Conservation (phyloP, 202 grass and related monocot genomes). For the Dendrocalamus latiflorus region DNA sequence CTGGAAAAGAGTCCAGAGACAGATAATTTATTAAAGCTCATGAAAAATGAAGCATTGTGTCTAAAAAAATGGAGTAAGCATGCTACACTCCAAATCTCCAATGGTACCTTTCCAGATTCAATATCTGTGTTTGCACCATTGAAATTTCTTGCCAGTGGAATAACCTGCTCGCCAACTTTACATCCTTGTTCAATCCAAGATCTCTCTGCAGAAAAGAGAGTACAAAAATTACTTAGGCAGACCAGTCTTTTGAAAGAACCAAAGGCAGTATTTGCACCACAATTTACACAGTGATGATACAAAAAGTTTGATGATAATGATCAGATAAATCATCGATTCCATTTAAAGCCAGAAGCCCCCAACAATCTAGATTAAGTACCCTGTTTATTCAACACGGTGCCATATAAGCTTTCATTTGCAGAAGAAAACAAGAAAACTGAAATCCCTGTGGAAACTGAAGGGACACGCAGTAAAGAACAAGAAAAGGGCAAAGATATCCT, state of each 20-base stretch:
- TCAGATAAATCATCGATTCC: conserved; percentile 2
- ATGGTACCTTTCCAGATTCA: conserved; percentile 55
- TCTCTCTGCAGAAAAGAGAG: conserved; percentile 63
- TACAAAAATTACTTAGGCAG: background rate
- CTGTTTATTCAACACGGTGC: background rate
- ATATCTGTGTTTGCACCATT: conserved; percentile 60
- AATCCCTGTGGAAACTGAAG: background rate
- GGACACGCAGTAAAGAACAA: background rate
- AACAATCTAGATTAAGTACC: background rate
- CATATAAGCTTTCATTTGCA: background rate
- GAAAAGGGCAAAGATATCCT: background rate
- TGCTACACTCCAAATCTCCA: conserved; percentile 37
- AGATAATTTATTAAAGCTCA: background rate
- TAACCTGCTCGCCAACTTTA: conserved; percentile 90
- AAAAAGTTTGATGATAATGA: background rate
- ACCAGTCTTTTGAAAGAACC: background rate
- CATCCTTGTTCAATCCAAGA: conserved; percentile 93
- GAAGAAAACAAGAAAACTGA: conserved; percentile 16
- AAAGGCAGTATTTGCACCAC: conserved; percentile 3
- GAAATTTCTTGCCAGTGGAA: conserved; percentile 98
- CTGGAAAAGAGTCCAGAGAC: background rate
- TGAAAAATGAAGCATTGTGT: background rate
- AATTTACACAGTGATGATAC: conserved; percentile 7
- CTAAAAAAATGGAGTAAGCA: background rate
- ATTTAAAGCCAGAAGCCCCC: conserved; percentile 4